phyloP scores from a whole-genome alignment of 805 yeast species.

The Cyberlindnera amylophila region DNA sequence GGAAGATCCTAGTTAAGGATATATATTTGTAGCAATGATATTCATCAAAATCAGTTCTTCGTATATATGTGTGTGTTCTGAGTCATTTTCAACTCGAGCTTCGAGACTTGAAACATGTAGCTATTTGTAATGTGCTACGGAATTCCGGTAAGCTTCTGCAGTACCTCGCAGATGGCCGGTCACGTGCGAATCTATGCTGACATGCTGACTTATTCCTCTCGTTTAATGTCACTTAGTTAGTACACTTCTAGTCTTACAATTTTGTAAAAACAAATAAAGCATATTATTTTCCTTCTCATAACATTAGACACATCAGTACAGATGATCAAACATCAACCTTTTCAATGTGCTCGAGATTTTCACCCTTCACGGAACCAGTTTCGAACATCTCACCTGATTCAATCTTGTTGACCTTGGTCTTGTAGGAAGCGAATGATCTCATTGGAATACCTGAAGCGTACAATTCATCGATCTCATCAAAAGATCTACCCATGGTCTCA shows the following conservation, averaged over 20 bases:
- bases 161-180: no score
- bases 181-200: no score
- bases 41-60: no score
- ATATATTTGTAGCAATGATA: no score
- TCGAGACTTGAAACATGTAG: no score
- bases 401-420: conserved; percentile 8
- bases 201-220: no score
- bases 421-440: conserved; percentile 23
- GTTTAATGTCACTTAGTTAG: not conserved
- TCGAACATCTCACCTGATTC: conserved; percentile 7
- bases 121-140: no score
- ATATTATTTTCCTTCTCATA: not conserved
- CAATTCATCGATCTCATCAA: conserved; percentile 52
- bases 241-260: no score
- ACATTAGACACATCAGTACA: not conserved
- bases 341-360: conserved; percentile 5
- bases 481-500: conserved; percentile 50
- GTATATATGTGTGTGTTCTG: no score
- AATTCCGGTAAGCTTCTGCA: no score
- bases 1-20: no score
- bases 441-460: conserved; percentile 33
- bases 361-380: conserved; percentile 1
- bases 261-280: not conserved
- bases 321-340: not conserved
- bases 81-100: no score